phyloP scores from a whole-genome alignment of 805 yeast genomes.

The Candida arabinofermentans region DNA sequence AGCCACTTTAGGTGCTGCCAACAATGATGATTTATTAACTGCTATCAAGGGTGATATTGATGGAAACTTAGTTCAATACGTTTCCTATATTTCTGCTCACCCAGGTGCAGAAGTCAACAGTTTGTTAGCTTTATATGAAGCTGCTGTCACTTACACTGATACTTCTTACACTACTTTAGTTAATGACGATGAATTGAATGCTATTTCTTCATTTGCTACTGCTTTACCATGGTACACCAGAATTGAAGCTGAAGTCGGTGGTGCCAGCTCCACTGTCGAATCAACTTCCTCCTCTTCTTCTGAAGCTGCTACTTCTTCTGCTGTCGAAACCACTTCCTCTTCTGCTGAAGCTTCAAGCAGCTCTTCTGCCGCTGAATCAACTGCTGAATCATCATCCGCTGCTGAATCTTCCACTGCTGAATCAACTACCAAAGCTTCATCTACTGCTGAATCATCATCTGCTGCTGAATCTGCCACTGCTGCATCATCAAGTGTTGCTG shows the following conservation, averaged over 20 bases:
- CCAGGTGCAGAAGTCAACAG: constrained; percentile 25
- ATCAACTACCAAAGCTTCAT: constrained; percentile 2
- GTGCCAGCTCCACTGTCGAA: constrained; percentile 7
- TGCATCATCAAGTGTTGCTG: constrained; percentile 6
- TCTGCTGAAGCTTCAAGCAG: background rate
- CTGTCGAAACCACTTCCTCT: background rate
- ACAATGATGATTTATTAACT: constrained; percentile 26
- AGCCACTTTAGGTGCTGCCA: constrained; percentile 20
- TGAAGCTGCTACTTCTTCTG: background rate
- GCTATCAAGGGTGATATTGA: constrained; percentile 36
- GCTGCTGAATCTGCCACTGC: constrained; percentile 10
- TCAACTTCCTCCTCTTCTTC: too few relatives aligned
- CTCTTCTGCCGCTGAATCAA: background rate
- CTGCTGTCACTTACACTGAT: constrained; percentile 38
- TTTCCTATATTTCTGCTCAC: constrained; percentile 30
- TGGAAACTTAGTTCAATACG: constrained; percentile 30
- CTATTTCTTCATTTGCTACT: constrained; percentile 27
- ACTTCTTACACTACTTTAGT: constrained; percentile 41
- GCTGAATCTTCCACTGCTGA: constrained; percentile 9
- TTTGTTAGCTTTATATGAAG: constrained; percentile 30
- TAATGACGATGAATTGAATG: constrained; percentile 12
- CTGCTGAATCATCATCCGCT: constrained; percentile 6
- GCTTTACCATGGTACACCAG: constrained; percentile 35
- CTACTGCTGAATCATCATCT: constrained; percentile 4
- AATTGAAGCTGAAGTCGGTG: constrained; percentile 17